Base-by-base conservation (phyloP, 176 grass and related monocot species). In the Melocanna baccifera region DNA sequence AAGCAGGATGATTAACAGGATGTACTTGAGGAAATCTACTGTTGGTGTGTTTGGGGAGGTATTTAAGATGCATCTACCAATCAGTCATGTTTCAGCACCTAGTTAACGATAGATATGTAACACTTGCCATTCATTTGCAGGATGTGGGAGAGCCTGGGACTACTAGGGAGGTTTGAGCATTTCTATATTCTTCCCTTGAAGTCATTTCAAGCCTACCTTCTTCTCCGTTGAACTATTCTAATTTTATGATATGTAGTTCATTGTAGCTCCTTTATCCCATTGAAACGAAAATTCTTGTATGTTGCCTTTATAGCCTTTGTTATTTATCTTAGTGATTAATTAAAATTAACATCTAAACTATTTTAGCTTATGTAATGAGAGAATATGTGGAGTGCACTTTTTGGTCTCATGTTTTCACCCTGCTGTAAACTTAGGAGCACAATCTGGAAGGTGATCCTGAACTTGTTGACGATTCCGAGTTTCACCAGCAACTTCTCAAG, bases 401-500 rank as follows among this genome's bases (percentile, higher is more conserved):
- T 25, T 82, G 55, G 77, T 12, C 53, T 85, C 6, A 77, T 78
- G 59, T 73, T 34, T 69, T 84, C 19, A 32, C 10, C 12, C 58
- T 80, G 40, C 26, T 81, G 48, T 55, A 29, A 69, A 84, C 23
- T 25, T 67, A 92, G 90, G 95, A 87, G 48, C 71, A 28, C 40
- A 61, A 45, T 58, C 26, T 64, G 48, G 88, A 91, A 88, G 95
- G 90, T 12, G 89, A 98, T 78, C 91, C 92, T 76, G 92, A 97
- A 76, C 85, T 97, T 82, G 20, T 97, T 46, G 95, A 97, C 1
- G 92, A 97, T 84, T 93, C 92, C 9, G 95, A 97, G 83, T 97
- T 97, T 62, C 94, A 97, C 39, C 92, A 92, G 45, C 95, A 97
- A 86, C 95, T 97, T 62, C 90, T 97, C 28, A 94, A 94, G 87